Conservation (phyloP, 2,329 filamentous ascomycete genomes). For the Polychaeton citri region DNA sequence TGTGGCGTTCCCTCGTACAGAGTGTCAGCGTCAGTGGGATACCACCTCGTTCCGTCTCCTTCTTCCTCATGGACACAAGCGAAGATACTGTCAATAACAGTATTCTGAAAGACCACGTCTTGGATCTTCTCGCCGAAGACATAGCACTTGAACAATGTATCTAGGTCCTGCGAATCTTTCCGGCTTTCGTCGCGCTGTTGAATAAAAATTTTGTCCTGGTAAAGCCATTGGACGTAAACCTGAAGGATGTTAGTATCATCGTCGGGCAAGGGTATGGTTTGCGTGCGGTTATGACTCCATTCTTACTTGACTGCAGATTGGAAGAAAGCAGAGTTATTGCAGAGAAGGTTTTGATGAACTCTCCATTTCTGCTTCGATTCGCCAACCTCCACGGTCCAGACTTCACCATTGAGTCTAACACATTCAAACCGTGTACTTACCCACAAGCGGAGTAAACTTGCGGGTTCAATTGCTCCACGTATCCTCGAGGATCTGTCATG, state of each 20-base stretch:
- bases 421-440: background rate
- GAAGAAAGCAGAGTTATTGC: constrained; percentile 1
- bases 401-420: background rate
- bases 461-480: background rate
- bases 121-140: constrained; percentile 11
- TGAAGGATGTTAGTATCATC: constrained; percentile 1
- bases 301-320: background rate
- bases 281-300: background rate
- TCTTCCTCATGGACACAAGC: constrained; percentile 1
- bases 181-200: constrained; percentile 3
- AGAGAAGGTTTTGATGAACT: background rate
- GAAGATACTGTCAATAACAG: constrained; percentile 6
- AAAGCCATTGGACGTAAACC: constrained; percentile 10
- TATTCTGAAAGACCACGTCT: constrained; percentile 8
- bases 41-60: constrained; percentile 7
- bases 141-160: constrained; percentile 1
- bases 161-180: background rate
- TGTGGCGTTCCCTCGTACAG: constrained; percentile 9
- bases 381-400: background rate
- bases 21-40: constrained; percentile 9
- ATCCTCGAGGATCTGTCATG: background rate
- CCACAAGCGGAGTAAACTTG: background rate
- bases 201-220: background rate
- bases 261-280: background rate
- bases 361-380: background rate